These are phyloP conservation scores for Saccharum officinarum DNA, from an alignment of 176 grass and related monocot species.

Conservation along the genomic window DNA sequence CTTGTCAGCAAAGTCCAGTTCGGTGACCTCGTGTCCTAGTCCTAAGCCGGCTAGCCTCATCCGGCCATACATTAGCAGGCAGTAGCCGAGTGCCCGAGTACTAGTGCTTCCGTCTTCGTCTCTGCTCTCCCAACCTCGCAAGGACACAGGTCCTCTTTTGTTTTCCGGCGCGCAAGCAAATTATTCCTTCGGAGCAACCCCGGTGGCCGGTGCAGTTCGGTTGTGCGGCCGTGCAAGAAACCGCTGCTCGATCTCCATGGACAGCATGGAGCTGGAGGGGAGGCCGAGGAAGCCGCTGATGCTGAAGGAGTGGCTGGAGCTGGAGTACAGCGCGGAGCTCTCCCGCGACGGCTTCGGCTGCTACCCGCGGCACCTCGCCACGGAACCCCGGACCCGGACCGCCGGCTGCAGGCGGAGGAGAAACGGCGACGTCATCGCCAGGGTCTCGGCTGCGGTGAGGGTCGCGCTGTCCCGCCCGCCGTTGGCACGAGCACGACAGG, in stretches of 20 bases:
- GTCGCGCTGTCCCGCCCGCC: slow-evolving; percentile 31
- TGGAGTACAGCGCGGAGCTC: slow-evolving; percentile 57
- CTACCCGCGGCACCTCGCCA: slow-evolving; percentile 54
- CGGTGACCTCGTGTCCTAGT: neutral
- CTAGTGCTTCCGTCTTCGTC: slow-evolving; percentile 4
- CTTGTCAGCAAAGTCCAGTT: neutral
- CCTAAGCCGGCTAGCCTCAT: neutral
- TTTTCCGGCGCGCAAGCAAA: neutral
- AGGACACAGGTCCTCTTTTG: slow-evolving; percentile 24
- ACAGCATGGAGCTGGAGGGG: slow-evolving; percentile 22
- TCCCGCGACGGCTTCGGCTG: slow-evolving; percentile 49
- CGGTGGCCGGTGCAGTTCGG: neutral
- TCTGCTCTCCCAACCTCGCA: neutral
- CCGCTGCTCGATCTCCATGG: neutral
- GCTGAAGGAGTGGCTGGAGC: slow-evolving; percentile 78
- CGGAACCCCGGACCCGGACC: slow-evolving; percentile 30
- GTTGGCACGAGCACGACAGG: neutral
- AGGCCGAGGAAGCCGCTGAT: slow-evolving; percentile 42
- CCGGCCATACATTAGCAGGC: neutral
- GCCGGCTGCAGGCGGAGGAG: slow-evolving; percentile 19
- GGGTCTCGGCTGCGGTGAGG: slow-evolving; percentile 51
- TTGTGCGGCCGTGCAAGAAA: neutral
- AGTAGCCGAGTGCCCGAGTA: neutral
- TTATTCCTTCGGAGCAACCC: neutral
- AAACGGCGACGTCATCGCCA: slow-evolving; percentile 40